phyloP scores from a whole-genome alignment of 441 rosid genomes.

The Cnidoscolus chayamansa region DNA sequence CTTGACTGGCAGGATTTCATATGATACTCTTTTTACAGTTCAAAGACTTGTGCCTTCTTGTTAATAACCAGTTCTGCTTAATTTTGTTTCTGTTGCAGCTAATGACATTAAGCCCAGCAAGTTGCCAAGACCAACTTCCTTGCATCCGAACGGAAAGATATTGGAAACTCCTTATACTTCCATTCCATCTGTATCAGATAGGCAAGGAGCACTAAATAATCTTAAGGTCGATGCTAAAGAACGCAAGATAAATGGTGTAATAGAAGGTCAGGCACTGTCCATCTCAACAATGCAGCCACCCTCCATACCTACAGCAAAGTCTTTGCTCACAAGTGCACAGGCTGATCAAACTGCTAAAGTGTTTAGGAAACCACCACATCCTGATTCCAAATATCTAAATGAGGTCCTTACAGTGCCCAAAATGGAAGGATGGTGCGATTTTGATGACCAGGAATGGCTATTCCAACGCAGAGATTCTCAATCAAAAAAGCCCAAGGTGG shows the following conservation, averaged over 20 bases:
- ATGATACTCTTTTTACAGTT: background rate
- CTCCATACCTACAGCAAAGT: constrained; percentile 14
- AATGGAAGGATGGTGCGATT: constrained; percentile 35
- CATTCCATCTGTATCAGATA: constrained; percentile 13
- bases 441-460: constrained; percentile 50
- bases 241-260: constrained; percentile 35
- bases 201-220: constrained; percentile 23
- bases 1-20: background rate
- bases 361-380: constrained; percentile 44
- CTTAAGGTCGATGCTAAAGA: constrained; percentile 32
- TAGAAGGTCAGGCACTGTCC: constrained; percentile 23
- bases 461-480: constrained; percentile 24
- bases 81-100: constrained; percentile 31
- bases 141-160: constrained; percentile 36
- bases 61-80: constrained; percentile 17
- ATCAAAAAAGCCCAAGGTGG: constrained; percentile 36
- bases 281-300: background rate
- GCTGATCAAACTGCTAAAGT: constrained; percentile 30
- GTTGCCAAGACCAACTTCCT: constrained; percentile 28
- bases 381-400: constrained; percentile 47
- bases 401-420: constrained; percentile 45
- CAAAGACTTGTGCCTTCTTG: background rate
- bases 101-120: constrained; percentile 35
- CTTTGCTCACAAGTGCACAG: constrained; percentile 23
- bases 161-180: constrained; percentile 31